Evolutionary conservation across 2,329 filamentous ascomycete genomes (phyloP), one percentile per base, ranked within the genome.

Genomic region (Monilinia vaccinii-corymbosi): DNA sequence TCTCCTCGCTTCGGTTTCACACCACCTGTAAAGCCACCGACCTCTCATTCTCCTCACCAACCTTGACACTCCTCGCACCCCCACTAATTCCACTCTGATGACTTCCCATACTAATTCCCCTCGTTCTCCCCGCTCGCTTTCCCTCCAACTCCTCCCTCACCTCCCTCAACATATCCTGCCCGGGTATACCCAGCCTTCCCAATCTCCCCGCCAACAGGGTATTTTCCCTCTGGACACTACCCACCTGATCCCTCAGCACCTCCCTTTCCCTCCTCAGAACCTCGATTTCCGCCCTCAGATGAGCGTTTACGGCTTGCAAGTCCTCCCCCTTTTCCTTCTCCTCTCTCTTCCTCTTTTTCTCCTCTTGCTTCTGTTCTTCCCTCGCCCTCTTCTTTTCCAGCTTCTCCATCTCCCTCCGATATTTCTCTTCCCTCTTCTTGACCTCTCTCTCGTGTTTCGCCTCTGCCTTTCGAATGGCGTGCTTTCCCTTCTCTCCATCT

Each of bases 351-450:
- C 73, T 74, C 49, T 73, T 74, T 31, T 77, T 73, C 50, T 79
- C 78, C 60, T 80, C 78, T 1, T 79, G 79, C 71, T 86, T 87
- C 66, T 76, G 77, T 62, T 83, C 77, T 68, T 91, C 87, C 60
- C 79, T 80, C 61, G 78, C 76, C 51, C 82, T 81, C 73, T 83
- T 84, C 64, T 83, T 79, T 64, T 89, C 82, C 2, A 88, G 74
- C 71, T 85, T 87, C 63, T 75, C 75, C 49, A 88, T 75, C 68
- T 90, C 86, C 14, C 79, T 79, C 63, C 80, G 79, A 66, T 86
- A 85, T 65, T 85, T 86, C 50, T 84, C 84, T 65, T 87, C 82
- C 56, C 86, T 82, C 69, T 86, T 88, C 47, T 81, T 80, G 0
- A 85, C 71, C 64, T 87, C 84, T 51, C 76, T 77, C 49, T 83